Base-by-base conservation (phyloP, 1,284 basidiomycete species). In the Ceratobasidium sp. region DNA sequence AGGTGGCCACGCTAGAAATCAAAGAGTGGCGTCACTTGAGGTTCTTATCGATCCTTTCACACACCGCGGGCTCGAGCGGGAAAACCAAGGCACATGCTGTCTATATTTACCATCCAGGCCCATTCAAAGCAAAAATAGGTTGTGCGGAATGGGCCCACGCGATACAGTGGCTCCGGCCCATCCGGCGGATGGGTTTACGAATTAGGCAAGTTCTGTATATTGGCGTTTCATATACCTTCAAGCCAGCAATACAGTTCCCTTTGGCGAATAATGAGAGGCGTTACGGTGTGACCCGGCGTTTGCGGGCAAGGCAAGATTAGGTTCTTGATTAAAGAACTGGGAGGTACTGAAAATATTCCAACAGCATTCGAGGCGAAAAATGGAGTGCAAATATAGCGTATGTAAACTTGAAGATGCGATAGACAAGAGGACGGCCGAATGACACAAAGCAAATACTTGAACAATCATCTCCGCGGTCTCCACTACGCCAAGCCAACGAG, bases 221-320 rank as follows among this genome's bases (percentile, higher is more conserved):
- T 8, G 17, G 17, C 34, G 60, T 64, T 64, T 64, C 47, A 64
- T 1, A 49, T 35, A 43, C 60, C 49, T 25, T 32, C 35, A 22
- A 17, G 15, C 22, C n/a, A 12, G 35, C 10, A 17, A 17, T 40
- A 17, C 54, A 27, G 47, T 25, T 50, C 60, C 49, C n/a, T n/a
- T n/a, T n/a, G n/a, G 52, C 52, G 60, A 64, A 64, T 13, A 32
- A 29, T 34, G 22, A 25, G 22, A 17, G 3, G 12, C 35, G 60
- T 34, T n/a, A 40, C 42, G 25, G 3, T 34, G 60, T 64, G 60
- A 64, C 60, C 60, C 60, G 45, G 15, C 20, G 47, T 17, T 27
- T 45, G 2, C 47, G 60, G 31, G 40, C 17, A 34, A 50, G 60
- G 32, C 31, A 35, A 35, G 17, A 47, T 40, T 20, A 42, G 20